Conservation (phyloP, 2,329 filamentous ascomycete species). For the Curvularia hawaiiensis region DNA sequence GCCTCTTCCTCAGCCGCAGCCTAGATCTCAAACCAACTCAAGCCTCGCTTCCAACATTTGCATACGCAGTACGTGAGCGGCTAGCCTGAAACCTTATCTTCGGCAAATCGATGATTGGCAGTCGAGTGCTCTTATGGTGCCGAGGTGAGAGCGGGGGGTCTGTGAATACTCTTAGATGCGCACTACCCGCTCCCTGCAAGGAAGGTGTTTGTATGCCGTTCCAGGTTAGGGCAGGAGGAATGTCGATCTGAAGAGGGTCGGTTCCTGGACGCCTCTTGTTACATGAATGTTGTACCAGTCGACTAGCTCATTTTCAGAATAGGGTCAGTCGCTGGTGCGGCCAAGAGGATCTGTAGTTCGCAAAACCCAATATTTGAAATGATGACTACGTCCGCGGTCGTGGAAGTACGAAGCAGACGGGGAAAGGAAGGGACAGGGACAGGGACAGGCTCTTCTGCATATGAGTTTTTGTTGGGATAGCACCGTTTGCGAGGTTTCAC, state of each 20-base stretch:
- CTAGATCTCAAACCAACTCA: not conserved
- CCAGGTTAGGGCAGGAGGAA: not conserved
- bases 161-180: not conserved
- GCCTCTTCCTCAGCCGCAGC: not conserved
- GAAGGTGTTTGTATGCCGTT: not conserved
- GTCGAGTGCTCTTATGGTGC: not conserved
- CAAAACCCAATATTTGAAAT: slow-evolving; percentile 38
- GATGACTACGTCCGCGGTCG: slow-evolving; percentile 42
- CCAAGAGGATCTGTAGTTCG: slow-evolving; percentile 21
- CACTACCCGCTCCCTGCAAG: not conserved
- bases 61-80: not conserved
- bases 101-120: not conserved
- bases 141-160: not conserved
- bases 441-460: slow-evolving; percentile 30
- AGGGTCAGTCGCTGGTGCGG: slow-evolving; percentile 37
- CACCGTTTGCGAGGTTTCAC: slow-evolving; percentile 40
- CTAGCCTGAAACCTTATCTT: not conserved
- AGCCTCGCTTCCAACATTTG: not conserved
- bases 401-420: slow-evolving; percentile 23
- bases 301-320: not conserved
- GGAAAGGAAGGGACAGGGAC: not conserved
- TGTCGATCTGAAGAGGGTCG: not conserved
- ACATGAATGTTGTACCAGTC: not conserved
- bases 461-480: slow-evolving; percentile 45
- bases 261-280: not conserved